Evolutionary conservation across 108 stramenopile genomes (phyloP).

Genomic region (Epipyxis sp.): DNA sequence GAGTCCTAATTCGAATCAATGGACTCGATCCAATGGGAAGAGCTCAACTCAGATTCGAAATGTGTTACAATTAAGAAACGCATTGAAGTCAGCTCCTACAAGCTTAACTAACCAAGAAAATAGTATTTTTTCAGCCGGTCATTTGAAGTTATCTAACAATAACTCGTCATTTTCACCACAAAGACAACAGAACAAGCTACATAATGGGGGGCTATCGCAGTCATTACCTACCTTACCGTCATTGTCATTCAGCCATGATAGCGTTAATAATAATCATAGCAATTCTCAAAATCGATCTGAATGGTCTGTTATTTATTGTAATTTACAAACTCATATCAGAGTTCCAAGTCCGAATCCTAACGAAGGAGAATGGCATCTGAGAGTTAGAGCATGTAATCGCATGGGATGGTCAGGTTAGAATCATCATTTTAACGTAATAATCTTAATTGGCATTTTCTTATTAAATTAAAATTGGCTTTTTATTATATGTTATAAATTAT

Average conservation of each 20-base stretch:
- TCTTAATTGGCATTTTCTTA: no score
- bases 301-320: background rate
- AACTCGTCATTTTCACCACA: background rate
- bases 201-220: background rate
- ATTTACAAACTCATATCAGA: background rate
- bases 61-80: background rate
- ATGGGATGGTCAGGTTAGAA: background rate
- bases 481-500: no score
- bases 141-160: background rate
- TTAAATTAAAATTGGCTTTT: no score
- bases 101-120: background rate
- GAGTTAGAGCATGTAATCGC: background rate
- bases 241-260: background rate
- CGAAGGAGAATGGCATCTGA: background rate
- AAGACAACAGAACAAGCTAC: background rate
- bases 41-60: conserved; percentile 13
- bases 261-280: background rate
- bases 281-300: background rate
- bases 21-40: background rate
- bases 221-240: background rate
- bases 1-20: conserved; percentile 19
- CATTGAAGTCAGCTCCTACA: background rate
- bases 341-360: background rate
- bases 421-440: background rate
- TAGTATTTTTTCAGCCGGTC: background rate